Evolutionary conservation across 208 protist species (phyloP).

Genomic region (Trypanosoma lewisi): DNA sequence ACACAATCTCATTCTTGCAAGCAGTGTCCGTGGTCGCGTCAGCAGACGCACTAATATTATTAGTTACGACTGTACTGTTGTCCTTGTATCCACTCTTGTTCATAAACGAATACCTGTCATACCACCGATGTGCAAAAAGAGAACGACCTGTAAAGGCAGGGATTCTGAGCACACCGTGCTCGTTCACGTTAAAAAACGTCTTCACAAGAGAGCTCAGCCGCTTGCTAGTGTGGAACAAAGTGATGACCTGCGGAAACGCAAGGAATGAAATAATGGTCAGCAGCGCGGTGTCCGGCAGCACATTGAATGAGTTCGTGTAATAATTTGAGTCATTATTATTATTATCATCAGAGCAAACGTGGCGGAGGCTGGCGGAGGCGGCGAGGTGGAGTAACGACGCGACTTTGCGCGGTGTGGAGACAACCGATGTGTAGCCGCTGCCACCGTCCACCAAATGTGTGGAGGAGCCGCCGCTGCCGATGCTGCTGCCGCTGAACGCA

Average conservation of each 20-base stretch:
- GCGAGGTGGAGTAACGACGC: neutral
- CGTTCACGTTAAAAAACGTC: conserved; percentile 17
- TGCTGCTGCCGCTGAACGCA: conserved; percentile 2
- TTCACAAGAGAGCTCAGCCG: neutral
- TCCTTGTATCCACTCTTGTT: too few relatives aligned
- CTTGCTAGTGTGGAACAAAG: conserved; percentile 10
- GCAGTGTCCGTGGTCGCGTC: too few relatives aligned
- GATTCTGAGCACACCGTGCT: conserved; percentile 20
- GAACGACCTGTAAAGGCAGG: conserved; percentile 18
- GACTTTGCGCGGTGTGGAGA: conserved; percentile 1
- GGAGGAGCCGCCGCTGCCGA: neutral
- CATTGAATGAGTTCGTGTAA: neutral
- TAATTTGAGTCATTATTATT: neutral
- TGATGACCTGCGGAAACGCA: conserved; percentile 15
- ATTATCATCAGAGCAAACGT: too few relatives aligned
- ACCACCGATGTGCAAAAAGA: neutral
- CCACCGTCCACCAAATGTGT: neutral
- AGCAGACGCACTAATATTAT: too few relatives aligned
- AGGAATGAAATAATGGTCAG: conserved; percentile 11
- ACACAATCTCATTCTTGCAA: too few relatives aligned
- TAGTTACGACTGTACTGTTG: too few relatives aligned
- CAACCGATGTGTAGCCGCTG: neutral
- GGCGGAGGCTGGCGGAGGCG: too few relatives aligned
- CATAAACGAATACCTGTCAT: too few relatives aligned
- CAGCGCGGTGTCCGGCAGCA: conserved; percentile 8